phyloP scores from a whole-genome alignment of 176 grass and related monocot genomes.

The barley (Hordeum vulgare) region MorexV3_pseudomolecules_assembly NC_058521.1:599042440-599042939 shows the following conservation, averaged over 20 bases:
- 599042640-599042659: not conserved
- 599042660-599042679: not conserved
- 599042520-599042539: too few species aligned
- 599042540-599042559: too few species aligned
- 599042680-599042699: not conserved
- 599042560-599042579: too few species aligned
- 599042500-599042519: too few species aligned
- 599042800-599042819: not conserved
- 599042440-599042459: too few species aligned
- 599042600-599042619: not conserved
- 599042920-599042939: not conserved
- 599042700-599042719: not conserved
- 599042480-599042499: too few species aligned
- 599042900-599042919: too few species aligned
- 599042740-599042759: slow-evolving; percentile 23
- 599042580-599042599: not conserved
- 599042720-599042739: not conserved
- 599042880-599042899: not conserved
- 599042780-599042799: not conserved
- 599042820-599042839: not conserved
- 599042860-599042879: not conserved
- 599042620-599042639: not conserved
- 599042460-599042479: too few species aligned
- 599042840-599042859: not conserved
- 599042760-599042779: not conserved